Conservation (phyloP, 2,329 filamentous ascomycete species). For the Alternaria sp. region DNA sequence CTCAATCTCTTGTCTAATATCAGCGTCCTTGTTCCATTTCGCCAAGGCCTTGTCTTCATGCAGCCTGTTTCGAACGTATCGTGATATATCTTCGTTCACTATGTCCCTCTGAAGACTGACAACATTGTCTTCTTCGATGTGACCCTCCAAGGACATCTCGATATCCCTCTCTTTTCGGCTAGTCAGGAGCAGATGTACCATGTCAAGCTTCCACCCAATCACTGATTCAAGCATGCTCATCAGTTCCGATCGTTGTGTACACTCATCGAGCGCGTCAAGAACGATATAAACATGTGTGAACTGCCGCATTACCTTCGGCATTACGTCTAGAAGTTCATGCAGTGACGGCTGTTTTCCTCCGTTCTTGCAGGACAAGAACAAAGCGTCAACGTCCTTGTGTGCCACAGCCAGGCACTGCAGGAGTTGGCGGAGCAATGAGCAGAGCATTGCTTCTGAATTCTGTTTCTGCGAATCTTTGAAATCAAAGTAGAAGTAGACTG, state of each 20-base stretch:
- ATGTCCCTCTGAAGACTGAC: no score
- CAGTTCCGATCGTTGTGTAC: slow-evolving; percentile 29
- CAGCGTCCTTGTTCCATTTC: no score
- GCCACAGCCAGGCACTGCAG: slow-evolving; percentile 31
- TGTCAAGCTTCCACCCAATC: slow-evolving; percentile 30
- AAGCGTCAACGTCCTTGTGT: slow-evolving; percentile 32
- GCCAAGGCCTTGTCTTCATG: no score
- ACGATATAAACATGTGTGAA: slow-evolving; percentile 28
- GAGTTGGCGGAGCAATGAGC: slow-evolving; percentile 52
- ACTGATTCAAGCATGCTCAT: slow-evolving; percentile 33
- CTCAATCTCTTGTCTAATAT: no score
- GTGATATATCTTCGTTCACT: no score
- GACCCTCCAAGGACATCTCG: slow-evolving; percentile 26
- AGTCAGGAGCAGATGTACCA: slow-evolving; percentile 38
- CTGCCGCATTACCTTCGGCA: slow-evolving; percentile 39
- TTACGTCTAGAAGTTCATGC: no score
- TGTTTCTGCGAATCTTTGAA: slow-evolving; percentile 54
- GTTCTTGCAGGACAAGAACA: no score
- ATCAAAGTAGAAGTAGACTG: slow-evolving; percentile 42
- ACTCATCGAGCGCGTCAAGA: slow-evolving; percentile 45
- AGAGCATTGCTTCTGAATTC: slow-evolving; percentile 44
- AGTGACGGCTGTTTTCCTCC: no score
- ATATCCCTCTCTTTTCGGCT: slow-evolving; percentile 44
- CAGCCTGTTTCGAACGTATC: no score
- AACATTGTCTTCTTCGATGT: slow-evolving; percentile 15